Base-by-base conservation (phyloP, 768 basidiomycete genomes). In the Lactifluus subvellereus region DNA sequence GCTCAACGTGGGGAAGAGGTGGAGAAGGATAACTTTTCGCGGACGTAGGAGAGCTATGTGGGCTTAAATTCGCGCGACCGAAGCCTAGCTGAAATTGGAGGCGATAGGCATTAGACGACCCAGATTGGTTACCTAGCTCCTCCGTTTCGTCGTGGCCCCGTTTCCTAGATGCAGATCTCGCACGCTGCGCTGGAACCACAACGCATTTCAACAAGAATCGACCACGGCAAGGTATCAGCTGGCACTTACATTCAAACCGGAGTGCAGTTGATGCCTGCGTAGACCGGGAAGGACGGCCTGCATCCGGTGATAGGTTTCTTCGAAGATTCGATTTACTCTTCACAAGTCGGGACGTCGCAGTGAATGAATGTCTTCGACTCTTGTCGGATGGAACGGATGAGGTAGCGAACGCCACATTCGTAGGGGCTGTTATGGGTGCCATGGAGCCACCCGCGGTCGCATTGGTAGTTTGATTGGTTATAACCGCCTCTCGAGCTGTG, bases 1-100 rank as follows among this genome's bases (percentile, higher is more conserved):
- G 73, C 59, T 84, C 84, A 45, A 78, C 69, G 13, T 75, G 76
- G 27, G 84, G 76, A 71, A 82, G 83, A 6, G 84, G 75, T 16
- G 89, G 89, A 3, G 89, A 91, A 3, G 89, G 87, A 32, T 87
- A 74, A 72, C 74, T 71, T 66, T 86, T 85, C 14, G 78, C 82
- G 13, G 89, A 91, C 2, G 83, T 83, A 1, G 89, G 89, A 14
- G 89, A 91, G 70, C 89, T 87, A 68, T 89, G 88, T 8, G 84
- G 79, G 70, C 87, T 89, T 10, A 80, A 75, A 47, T 72, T 79
- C 13, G 78, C 67, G 30, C 72, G 73, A 53, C 73, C 73, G 52
- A 66, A 66, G n/a, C 72, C 71, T 56, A 71, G 70, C 32, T 57
- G 73, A 71, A 56, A 72, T 67, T 32, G 65, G n/a, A 67, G 57